Evolutionary conservation across 768 basidiomycete genomes (phyloP).

Genomic region (Pholiota microspora): DNA sequence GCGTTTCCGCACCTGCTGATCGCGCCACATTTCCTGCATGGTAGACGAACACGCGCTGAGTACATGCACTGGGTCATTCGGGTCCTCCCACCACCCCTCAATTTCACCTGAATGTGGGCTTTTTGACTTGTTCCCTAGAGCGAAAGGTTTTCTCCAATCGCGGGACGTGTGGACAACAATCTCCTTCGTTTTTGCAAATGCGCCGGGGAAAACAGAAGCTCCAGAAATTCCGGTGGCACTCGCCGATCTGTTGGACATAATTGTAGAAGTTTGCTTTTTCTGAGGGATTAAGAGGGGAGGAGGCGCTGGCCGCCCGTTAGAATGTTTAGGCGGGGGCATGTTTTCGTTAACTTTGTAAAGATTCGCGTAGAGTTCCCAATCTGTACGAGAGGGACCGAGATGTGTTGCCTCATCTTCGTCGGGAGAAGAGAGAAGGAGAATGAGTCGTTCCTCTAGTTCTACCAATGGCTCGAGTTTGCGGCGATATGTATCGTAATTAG

Average conservation of each 20-base stretch:
- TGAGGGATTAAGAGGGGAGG: conserved; percentile 49
- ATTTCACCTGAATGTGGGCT: conserved; percentile 73
- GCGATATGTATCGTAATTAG: conserved; percentile 62
- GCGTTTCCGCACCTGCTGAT: conserved; percentile 60
- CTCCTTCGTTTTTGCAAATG: conserved; percentile 44
- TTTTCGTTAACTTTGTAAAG: conserved; percentile 23
- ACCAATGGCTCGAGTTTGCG: conserved; percentile 63
- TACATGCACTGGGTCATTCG: conserved; percentile 74
- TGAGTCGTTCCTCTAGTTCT: conserved; percentile 69
- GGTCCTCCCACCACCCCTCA: conserved; percentile 85
- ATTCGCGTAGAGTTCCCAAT: conserved; percentile 35
- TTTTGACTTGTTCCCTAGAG: conserved; percentile 56
- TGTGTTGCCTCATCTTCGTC: conserved; percentile 72
- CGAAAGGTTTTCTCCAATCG: conserved; percentile 71
- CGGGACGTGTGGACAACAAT: conserved; percentile 58
- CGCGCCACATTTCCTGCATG: conserved; percentile 78
- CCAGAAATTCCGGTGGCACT: conserved; percentile 14
- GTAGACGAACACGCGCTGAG: conserved; percentile 59
- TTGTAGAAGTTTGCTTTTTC: conserved; percentile 18
- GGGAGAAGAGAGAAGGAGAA: conserved; percentile 61
- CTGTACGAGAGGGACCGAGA: conserved; percentile 37
- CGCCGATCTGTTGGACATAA: conserved; percentile 11
- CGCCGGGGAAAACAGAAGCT: conserved; percentile 31
- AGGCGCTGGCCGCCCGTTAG: conserved; percentile 44
- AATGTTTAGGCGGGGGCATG: conserved; percentile 19